Conservation (phyloP, 73 alveolate genomes). For the Tetrahymena elliotti region DNA sequence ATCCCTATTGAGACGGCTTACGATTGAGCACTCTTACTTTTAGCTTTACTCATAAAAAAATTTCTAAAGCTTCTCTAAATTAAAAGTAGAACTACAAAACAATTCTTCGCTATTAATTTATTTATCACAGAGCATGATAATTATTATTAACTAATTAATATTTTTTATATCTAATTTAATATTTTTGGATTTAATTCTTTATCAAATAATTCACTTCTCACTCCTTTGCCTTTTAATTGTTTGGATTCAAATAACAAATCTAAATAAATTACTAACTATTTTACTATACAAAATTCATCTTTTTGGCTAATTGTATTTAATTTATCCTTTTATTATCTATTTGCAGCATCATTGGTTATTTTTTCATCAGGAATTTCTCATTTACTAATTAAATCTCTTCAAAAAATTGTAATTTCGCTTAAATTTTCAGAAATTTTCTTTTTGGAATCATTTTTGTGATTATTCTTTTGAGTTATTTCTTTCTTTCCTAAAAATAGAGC, state of each 20-base stretch:
- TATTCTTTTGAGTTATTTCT: no score
- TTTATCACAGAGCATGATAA: neutral
- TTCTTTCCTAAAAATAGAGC: no score
- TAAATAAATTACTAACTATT: neutral
- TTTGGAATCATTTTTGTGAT: no score
- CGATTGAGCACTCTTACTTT: neutral
- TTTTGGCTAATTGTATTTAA: neutral
- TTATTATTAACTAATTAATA: no score
- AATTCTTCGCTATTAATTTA: neutral
- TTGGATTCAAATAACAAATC: no score
- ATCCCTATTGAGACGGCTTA: neutral
- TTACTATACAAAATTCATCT: neutral
- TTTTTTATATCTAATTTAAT: neutral
- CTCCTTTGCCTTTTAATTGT: neutral
- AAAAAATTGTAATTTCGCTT: neutral
- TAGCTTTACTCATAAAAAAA: neutral
- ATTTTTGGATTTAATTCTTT: neutral
- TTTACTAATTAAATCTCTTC: no score
- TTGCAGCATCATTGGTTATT: neutral
- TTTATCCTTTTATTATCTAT: neutral
- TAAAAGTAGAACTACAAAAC: neutral
- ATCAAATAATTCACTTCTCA: neutral
- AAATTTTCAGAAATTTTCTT: neutral
- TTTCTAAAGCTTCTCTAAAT: neutral
- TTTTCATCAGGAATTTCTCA: neutral